These are phyloP conservation scores for Plasmodium ovale DNA, from an alignment of 169 alveolate genomes.

Conservation along the genomic window DNA sequence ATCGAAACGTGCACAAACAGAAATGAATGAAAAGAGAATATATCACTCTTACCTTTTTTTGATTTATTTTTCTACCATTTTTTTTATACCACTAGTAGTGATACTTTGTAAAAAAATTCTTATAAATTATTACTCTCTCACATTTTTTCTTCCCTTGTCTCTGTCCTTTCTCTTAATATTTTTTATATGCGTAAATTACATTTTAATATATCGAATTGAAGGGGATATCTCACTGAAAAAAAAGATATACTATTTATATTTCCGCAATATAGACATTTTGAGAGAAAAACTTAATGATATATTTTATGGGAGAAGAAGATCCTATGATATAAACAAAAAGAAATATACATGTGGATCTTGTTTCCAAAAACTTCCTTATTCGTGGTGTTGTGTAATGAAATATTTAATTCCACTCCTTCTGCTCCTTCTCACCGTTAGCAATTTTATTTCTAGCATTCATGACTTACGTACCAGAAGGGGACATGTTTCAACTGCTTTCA, in stretches of 20 bases:
- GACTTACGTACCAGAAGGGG: neutral
- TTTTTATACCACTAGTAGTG: constrained; percentile 1
- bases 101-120: no score
- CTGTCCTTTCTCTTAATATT: neutral
- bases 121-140: no score
- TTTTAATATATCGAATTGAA: neutral
- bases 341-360: neutral
- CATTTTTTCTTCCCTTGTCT: constrained; percentile 5
- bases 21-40: constrained; percentile 1
- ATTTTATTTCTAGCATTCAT: constrained; percentile 14
- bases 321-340: neutral
- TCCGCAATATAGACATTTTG: constrained; percentile 22
- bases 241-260: constrained; percentile 32
- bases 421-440: constrained; percentile 5
- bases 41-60: neutral
- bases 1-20: neutral
- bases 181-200: constrained; percentile 11
- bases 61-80: neutral
- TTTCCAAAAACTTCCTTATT: constrained; percentile 14
- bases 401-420: constrained; percentile 54
- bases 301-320: constrained; percentile 34
- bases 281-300: constrained; percentile 40
- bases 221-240: neutral
- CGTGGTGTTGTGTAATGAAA: constrained; percentile 51
- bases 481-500: neutral